Evolutionary conservation across 1,139 yeast species (phyloP).

Genomic region (Lodderomyces beijingensis): DNA sequence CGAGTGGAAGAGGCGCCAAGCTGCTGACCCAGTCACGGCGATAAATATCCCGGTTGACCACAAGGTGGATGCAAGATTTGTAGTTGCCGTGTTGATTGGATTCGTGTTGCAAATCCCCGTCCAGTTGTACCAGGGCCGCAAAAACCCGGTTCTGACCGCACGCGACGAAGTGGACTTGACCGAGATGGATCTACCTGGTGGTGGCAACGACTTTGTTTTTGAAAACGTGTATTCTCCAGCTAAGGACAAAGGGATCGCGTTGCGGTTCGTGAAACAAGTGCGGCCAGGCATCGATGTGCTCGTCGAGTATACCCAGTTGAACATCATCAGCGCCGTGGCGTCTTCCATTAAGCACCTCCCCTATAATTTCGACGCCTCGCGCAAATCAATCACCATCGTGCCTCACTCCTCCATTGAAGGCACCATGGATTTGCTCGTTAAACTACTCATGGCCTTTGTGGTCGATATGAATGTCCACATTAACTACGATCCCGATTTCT

Average conservation of each 20-base stretch:
- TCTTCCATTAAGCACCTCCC: slow-evolving; percentile 61
- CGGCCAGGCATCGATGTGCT: slow-evolving; percentile 17
- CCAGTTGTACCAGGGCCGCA: slow-evolving; percentile 11
- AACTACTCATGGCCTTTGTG: slow-evolving; percentile 29
- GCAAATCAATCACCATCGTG: slow-evolving; percentile 44
- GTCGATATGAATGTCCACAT: slow-evolving; percentile 7
- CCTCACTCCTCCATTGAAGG: slow-evolving; percentile 18
- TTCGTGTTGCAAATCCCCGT: slow-evolving; percentile 13
- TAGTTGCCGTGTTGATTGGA: slow-evolving; percentile 11
- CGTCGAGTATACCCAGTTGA: slow-evolving; percentile 51
- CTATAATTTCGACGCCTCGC: slow-evolving; percentile 20
- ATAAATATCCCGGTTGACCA: slow-evolving; percentile 7
- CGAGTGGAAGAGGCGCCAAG: slow-evolving; percentile 1
- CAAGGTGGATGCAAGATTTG: slow-evolving; percentile 10
- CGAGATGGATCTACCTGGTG: slow-evolving; percentile 8
- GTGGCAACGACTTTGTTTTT: slow-evolving; percentile 7
- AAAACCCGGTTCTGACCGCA: not conserved
- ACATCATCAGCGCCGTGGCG: slow-evolving; percentile 60
- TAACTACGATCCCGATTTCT: slow-evolving; percentile 1
- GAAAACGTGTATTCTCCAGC: slow-evolving; percentile 27
- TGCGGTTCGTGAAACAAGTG: slow-evolving; percentile 17
- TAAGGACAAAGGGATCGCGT: slow-evolving; percentile 38
- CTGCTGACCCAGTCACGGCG: slow-evolving; percentile 1
- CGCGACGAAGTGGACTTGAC: slow-evolving; percentile 3
- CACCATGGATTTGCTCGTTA: slow-evolving; percentile 24